Conservation (phyloP, 345 rosid species). For the Pelargonium nanum region DNA sequence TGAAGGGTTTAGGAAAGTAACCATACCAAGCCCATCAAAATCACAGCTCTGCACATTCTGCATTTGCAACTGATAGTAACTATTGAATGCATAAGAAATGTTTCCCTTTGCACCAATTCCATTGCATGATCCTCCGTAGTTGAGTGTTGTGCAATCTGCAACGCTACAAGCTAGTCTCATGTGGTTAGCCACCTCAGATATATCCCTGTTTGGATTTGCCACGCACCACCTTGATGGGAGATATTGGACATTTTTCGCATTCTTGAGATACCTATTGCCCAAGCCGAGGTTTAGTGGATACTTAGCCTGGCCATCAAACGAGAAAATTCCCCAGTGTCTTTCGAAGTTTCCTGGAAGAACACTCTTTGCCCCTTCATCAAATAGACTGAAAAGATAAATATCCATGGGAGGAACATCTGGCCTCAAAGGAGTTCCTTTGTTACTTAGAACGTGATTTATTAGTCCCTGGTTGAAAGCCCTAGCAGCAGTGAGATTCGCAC, state of each 20-base stretch:
- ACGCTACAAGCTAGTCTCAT: constrained; percentile 58
- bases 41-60: constrained; percentile 74
- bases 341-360: constrained; percentile 80
- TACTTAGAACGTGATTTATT: constrained; percentile 50
- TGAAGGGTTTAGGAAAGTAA: constrained; percentile 79
- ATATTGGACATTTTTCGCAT: constrained; percentile 61
- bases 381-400: constrained; percentile 75
- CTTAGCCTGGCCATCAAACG: constrained; percentile 94
- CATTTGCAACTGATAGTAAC: constrained; percentile 83
- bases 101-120: constrained; percentile 75
- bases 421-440: constrained; percentile 83
- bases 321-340: constrained; percentile 96
- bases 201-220: constrained; percentile 64
- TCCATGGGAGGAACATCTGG: constrained; percentile 72
- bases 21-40: constrained; percentile 83
- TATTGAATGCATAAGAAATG: constrained; percentile 85
- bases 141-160: constrained; percentile 90
- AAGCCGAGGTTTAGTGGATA: constrained; percentile 65
- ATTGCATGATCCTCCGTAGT: constrained; percentile 81
- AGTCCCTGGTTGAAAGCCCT: constrained; percentile 86
- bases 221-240: constrained; percentile 95
- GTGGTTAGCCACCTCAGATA: constrained; percentile 56
- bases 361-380: constrained; percentile 88
- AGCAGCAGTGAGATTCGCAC: constrained; percentile 83
- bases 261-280: constrained; percentile 60